phyloP scores from a whole-genome alignment of 805 yeast genomes.

The Ogataea populi-albae region DNA sequence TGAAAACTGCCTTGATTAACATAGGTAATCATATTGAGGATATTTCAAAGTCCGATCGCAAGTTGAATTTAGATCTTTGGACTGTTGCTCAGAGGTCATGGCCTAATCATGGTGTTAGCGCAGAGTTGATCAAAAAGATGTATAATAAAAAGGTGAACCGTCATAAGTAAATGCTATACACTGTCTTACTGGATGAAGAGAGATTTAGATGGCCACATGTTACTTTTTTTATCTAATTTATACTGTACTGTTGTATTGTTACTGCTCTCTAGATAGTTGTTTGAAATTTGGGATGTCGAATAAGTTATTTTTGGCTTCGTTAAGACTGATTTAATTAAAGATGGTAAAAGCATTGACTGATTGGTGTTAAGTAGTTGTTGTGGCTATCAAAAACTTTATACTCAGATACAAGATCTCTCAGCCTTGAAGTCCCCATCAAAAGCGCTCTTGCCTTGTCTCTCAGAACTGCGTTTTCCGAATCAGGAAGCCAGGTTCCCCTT shows the following conservation, averaged over 20 bases:
- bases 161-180: background rate
- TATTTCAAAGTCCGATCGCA: slow-evolving; percentile 18
- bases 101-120: slow-evolving; percentile 33
- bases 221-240: too few species aligned
- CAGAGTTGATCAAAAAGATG: slow-evolving; percentile 31
- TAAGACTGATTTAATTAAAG: background rate
- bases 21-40: slow-evolving; percentile 32
- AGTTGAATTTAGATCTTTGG: slow-evolving; percentile 30
- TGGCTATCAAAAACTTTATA: slow-evolving; percentile 10
- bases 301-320: too few species aligned
- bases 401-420: slow-evolving; percentile 4
- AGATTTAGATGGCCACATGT: too few species aligned
- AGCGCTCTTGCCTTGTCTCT: slow-evolving; percentile 1
- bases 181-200: too few species aligned
- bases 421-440: slow-evolving; percentile 2
- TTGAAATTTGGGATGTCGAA: too few species aligned
- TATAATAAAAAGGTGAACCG: slow-evolving; percentile 29
- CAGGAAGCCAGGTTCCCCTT: slow-evolving; percentile 16
- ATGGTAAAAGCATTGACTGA: slow-evolving; percentile 1
- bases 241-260: too few species aligned
- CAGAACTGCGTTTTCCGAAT: slow-evolving; percentile 2
- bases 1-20: slow-evolving; percentile 28
- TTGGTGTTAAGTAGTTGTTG: slow-evolving; percentile 7
- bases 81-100: slow-evolving; percentile 31
- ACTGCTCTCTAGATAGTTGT: too few species aligned